A percentile compares a stretch with the other conserved stretches of the same genome.
Evolutionary conservation across 352 stramenopile species (phyloP).

Genomic region (Pythium angustatum): DNA sequence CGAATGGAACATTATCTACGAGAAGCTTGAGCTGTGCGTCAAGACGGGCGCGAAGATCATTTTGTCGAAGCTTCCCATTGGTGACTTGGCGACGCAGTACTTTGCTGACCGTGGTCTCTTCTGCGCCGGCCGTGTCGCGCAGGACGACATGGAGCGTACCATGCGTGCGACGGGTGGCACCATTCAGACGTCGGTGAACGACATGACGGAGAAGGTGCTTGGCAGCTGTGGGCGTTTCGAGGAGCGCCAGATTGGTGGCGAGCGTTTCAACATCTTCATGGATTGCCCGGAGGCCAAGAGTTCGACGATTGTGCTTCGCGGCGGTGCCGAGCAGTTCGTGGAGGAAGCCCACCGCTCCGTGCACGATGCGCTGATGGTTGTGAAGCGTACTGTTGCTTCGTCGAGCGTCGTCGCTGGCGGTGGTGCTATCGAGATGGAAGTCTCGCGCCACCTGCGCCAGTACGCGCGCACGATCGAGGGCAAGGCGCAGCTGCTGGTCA

Average conservation of each 20-base stretch:
- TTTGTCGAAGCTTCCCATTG: constrained; percentile 95
- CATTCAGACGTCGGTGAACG: constrained; percentile 93
- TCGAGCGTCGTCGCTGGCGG: constrained; percentile 91
- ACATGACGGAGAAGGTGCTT: constrained; percentile 90
- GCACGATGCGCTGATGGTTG: constrained; percentile 98
- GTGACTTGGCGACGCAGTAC: constrained; percentile 98
- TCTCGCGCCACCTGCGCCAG: constrained; percentile 91
- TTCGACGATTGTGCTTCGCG: constrained; percentile 96
- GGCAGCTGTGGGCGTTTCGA: constrained; percentile 97
- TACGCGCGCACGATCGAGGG: constrained; percentile 95
- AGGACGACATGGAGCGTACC: constrained; percentile 97
- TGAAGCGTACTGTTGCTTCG: constrained; percentile 94
- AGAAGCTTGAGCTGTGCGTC: constrained; percentile 94
- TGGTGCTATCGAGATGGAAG: constrained; percentile 92
- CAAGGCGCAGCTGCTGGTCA: constrained; percentile 97
- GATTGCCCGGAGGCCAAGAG: constrained; percentile 94
- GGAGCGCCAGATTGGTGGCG: constrained; percentile 96
- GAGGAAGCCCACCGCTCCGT: constrained; percentile 97
- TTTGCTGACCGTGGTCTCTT: constrained; percentile 98
- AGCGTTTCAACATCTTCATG: constrained; percentile 99
- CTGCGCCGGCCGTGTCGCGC: constrained; percentile 95
- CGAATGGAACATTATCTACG: constrained; percentile 99
- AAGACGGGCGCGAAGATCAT: constrained; percentile 97
- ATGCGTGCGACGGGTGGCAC: constrained; percentile 94
- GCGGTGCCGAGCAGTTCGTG: constrained; percentile 98